Conservation (phyloP, 2,329 filamentous ascomycete species). For the Tolypocladium tropicale region DNA sequence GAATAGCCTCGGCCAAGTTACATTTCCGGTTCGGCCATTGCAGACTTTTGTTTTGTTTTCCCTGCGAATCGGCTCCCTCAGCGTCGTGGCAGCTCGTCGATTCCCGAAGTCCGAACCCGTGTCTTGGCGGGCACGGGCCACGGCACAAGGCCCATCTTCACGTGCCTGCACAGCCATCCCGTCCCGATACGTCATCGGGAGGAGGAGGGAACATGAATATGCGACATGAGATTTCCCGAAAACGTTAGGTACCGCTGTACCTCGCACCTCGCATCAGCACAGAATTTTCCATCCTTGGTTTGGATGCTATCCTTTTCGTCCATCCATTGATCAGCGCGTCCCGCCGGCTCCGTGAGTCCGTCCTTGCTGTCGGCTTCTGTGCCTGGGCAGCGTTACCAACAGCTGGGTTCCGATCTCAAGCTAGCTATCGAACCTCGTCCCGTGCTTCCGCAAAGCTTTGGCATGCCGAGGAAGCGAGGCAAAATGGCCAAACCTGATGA, state of each 20-base stretch:
- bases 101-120: background rate
- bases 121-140: background rate
- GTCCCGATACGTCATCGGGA: background rate
- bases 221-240: background rate
- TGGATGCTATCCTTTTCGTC: background rate
- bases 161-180: background rate
- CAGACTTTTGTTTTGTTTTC: too few species aligned
- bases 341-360: background rate
- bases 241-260: background rate
- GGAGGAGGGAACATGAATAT: background rate
- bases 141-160: background rate
- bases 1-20: too few species aligned
- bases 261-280: background rate
- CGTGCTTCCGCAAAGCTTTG: background rate
- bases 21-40: too few species aligned
- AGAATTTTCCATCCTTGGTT: background rate
- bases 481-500: slow-evolving; percentile 1
- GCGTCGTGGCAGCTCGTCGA: background rate
- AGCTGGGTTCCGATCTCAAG: background rate
- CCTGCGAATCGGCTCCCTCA: background rate
- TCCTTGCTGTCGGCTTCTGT: background rate
- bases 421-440: background rate
- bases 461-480: background rate
- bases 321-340: background rate
- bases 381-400: background rate